These are phyloP conservation scores for Oenanthe javanica DNA, from an alignment of 140 eudicot species.

Conservation along the genomic window DNA sequence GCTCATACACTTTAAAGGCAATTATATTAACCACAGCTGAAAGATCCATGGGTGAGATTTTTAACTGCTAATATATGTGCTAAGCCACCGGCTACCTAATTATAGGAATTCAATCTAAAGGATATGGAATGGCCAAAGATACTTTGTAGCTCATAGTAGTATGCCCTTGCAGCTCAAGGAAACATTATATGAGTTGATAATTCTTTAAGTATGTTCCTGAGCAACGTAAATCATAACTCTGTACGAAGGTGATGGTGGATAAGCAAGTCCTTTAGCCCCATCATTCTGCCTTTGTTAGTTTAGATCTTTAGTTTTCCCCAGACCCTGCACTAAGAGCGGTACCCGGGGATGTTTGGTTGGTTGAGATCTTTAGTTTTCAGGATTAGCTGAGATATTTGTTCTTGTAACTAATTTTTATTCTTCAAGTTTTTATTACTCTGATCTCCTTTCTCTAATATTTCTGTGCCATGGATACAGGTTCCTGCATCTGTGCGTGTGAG, in stretches of 20 bases:
- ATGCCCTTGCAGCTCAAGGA: too few species aligned
- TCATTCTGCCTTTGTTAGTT: neutral
- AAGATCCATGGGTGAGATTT: neutral
- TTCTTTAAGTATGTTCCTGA: too few species aligned
- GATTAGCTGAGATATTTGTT: neutral
- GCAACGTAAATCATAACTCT: too few species aligned
- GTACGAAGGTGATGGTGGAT: too few species aligned
- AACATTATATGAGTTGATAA: too few species aligned
- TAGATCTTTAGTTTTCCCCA: too few species aligned
- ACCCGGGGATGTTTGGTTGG: too few species aligned
- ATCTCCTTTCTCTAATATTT: neutral
- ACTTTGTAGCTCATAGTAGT: neutral
- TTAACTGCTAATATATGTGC: neutral
- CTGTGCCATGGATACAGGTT: constrained; percentile 35
- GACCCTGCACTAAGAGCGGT: too few species aligned
- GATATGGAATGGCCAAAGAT: neutral
- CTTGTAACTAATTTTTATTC: neutral
- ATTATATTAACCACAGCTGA: neutral
- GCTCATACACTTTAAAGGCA: neutral
- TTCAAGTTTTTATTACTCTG: neutral
- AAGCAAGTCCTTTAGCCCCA: neutral
- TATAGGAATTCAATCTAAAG: neutral
- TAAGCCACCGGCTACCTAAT: neutral
- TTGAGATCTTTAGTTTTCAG: neutral
- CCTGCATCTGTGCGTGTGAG: constrained; percentile 96